Evolutionary conservation across 305 asterid genomes (phyloP).

Genomic region (Solanum hybrid): DNA sequence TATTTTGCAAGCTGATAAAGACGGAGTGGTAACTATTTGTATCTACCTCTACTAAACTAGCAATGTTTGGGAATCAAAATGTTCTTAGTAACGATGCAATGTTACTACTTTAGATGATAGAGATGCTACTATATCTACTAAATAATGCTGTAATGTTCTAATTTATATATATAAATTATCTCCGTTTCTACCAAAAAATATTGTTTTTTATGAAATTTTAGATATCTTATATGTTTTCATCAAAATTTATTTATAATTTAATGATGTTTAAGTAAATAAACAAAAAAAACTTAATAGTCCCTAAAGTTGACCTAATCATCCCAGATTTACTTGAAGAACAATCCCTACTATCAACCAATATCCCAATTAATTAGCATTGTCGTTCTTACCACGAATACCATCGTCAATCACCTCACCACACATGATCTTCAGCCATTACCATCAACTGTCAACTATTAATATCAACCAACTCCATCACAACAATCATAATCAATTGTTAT

Average conservation of each 20-base stretch:
- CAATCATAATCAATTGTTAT: not conserved
- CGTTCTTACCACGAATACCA: not conserved
- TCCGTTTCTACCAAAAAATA: too few relatives aligned
- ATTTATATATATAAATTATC: too few relatives aligned
- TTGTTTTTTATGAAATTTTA: not conserved
- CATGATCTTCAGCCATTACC: not conserved
- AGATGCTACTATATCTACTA: too few relatives aligned
- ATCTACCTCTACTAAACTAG: too few relatives aligned
- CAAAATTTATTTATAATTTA: too few relatives aligned
- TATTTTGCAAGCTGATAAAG: too few relatives aligned
- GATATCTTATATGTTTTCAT: not conserved
- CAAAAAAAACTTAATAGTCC: not conserved
- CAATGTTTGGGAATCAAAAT: too few relatives aligned
- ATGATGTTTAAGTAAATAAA: not conserved
- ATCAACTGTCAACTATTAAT: not conserved
- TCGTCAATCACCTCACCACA: not conserved
- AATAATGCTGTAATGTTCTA: too few relatives aligned
- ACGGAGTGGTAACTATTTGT: too few relatives aligned
- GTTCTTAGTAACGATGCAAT: too few relatives aligned
- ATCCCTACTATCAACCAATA: not conserved
- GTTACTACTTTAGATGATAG: too few relatives aligned
- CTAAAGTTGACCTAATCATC: not conserved
- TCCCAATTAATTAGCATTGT: not conserved
- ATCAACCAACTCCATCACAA: not conserved
- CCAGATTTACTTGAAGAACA: not conserved